Base-by-base conservation (phyloP, 2,329 filamentous ascomycete species). In the Colletotrichum sp. region DNA sequence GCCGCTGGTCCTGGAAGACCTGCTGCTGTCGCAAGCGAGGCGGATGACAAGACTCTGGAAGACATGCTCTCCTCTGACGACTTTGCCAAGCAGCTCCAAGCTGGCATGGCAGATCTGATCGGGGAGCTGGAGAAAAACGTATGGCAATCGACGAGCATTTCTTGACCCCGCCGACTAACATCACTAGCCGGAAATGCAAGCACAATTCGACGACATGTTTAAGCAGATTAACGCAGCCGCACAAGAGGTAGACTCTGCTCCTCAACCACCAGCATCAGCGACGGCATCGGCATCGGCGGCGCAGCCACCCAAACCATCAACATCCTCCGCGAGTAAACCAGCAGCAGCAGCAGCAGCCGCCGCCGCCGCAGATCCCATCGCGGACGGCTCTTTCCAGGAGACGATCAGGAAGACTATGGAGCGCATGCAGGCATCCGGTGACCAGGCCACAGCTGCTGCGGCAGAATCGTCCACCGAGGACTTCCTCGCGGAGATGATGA, bases 371-470 rank as follows among this genome's bases (percentile, higher is more conserved):
- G 82, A 84, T 26, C 79, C 84, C 28, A 82, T 85, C 30, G 85
- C 87, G 52, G 93, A 95, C 55, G 92, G 93, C 63, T 92, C 90
- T 1, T 99, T 99, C 85, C 95, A 98, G 82, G 96, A 98, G 76
- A 98, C 95, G 1, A 99, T 99, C 80, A 93, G 94, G 76, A 93
- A 93, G 80, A 99, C 97, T 0, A 98, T 99, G 94, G 95, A 98
- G 85, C 94, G 97, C 65, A 98, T 99, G 95, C 95, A 98, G 81
- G 92, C 92, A 39, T 98, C 96, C 0, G 96, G 95, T 3, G 93
- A 96, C 55, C 93, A 96, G 79, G 96, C 96, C 6, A 96, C 95
- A 0, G 94, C 95, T 0, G 95, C 95, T 0, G 92, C 93, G 1
- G 90, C 93, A 3, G 93, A 92, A 2, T 90, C 93, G 8, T 88